phyloP scores from a whole-genome alignment of 192 early-diverging fungal genomes.

The Rhizophagus prolifer region DNA sequence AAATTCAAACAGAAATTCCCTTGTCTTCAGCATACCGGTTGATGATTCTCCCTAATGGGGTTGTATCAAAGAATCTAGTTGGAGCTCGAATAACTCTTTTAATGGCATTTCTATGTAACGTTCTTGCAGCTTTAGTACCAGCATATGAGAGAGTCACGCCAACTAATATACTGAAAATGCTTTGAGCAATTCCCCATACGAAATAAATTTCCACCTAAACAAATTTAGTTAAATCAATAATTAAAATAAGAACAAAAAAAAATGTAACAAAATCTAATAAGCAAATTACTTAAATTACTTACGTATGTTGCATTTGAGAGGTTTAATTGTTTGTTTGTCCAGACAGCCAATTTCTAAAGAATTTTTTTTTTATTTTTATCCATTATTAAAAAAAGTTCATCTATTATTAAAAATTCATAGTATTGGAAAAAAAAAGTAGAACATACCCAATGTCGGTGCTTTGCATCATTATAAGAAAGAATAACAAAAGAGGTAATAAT shows the following conservation, averaged over 20 bases:
- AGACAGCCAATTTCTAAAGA: too few species aligned
- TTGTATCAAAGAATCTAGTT: slow-evolving; percentile 77
- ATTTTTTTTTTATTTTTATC: neutral
- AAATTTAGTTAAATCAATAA: slow-evolving; percentile 10
- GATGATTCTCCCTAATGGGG: slow-evolving; percentile 72
- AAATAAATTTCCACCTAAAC: slow-evolving; percentile 72
- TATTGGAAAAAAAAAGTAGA: neutral
- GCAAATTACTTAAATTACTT: too few species aligned
- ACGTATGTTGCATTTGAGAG: too few species aligned
- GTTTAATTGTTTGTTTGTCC: too few species aligned
- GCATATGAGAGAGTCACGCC: slow-evolving; percentile 62
- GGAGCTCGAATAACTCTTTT: slow-evolving; percentile 69
- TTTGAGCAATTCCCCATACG: slow-evolving; percentile 62
- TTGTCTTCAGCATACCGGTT: slow-evolving; percentile 44
- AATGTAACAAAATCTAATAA: too few species aligned
- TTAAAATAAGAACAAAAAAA: too few species aligned
- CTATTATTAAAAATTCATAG: neutral
- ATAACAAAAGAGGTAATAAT: slow-evolving; percentile 49
- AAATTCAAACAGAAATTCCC: neutral
- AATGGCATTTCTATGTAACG: slow-evolving; percentile 70
- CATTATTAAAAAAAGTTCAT: neutral
- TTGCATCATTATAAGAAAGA: slow-evolving; percentile 56
- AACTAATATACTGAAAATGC: slow-evolving; percentile 51
- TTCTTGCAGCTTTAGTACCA: slow-evolving; percentile 59
- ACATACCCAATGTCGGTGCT: slow-evolving; percentile 57